A percentile compares a stretch with the other conserved stretches of the same genome.
Evolutionary conservation across 768 basidiomycete genomes (phyloP).

Genomic region (Tulasnella sp.): DNA sequence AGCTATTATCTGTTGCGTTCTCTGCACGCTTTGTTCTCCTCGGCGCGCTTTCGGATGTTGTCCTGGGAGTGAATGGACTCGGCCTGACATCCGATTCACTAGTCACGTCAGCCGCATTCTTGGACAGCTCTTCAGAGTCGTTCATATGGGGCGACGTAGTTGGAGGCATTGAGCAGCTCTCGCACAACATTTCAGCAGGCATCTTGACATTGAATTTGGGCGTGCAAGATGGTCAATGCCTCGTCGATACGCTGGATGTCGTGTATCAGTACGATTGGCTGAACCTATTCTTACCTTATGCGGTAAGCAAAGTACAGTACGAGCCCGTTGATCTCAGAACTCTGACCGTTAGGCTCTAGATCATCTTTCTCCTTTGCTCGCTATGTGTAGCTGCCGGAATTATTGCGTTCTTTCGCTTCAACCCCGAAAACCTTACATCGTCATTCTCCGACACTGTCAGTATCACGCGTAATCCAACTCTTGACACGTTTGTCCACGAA

Average conservation of each 20-base stretch:
- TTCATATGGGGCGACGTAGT: neutral
- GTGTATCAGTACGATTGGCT: neutral
- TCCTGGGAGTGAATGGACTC: neutral
- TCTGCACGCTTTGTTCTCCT: neutral
- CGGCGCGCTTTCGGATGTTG: neutral
- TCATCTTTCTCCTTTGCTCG: neutral
- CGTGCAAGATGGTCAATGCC: neutral
- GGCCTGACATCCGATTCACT: neutral
- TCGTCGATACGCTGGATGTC: neutral
- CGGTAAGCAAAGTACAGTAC: neutral
- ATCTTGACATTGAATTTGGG: neutral
- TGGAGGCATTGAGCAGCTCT: neutral
- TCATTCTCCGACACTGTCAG: neutral
- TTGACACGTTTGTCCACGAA: neutral
- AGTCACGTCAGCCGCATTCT: neutral
- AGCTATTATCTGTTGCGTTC: neutral
- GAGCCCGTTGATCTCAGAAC: neutral
- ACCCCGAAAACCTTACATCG: neutral
- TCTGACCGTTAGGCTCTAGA: neutral
- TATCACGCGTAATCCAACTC: neutral
- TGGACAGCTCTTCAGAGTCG: neutral
- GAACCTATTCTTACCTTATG: neutral
- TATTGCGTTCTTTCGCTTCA: neutral
- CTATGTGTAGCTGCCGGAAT: neutral
- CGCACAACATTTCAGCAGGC: neutral